Evolutionary conservation across 805 yeast genomes (phyloP).

Genomic region (Yarrowia hollandica): DNA sequence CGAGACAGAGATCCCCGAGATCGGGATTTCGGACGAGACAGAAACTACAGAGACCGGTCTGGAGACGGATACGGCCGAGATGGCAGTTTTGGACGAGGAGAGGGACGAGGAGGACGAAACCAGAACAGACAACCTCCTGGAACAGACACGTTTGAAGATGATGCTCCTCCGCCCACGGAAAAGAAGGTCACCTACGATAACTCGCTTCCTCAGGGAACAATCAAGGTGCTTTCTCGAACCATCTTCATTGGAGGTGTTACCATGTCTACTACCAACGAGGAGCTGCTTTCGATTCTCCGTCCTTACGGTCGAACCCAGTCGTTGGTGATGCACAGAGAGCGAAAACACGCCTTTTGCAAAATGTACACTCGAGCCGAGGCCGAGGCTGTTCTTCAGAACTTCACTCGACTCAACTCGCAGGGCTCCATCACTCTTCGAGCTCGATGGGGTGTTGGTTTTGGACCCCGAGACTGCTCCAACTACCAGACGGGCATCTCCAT

Average conservation of each 20-base stretch:
- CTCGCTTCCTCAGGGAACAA: constrained; percentile 69
- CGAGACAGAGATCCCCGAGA: constrained; percentile 30
- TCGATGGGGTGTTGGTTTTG: constrained; percentile 99
- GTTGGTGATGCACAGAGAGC: constrained; percentile 78
- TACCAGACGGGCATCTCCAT: constrained; percentile 87
- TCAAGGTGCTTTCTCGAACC: constrained; percentile 86
- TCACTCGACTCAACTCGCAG: constrained; percentile 59
- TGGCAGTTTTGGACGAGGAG: not conserved
- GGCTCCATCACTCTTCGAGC: constrained; percentile 70
- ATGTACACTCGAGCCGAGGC: constrained; percentile 92
- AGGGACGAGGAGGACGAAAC: not conserved
- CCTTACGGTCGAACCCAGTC: constrained; percentile 93
- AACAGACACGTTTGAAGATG: constrained; percentile 16
- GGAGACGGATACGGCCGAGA: constrained; percentile 1
- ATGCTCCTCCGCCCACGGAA: constrained; percentile 19
- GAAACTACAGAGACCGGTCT: constrained; percentile 18
- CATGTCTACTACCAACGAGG: constrained; percentile 71
- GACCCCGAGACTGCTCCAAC: constrained; percentile 97
- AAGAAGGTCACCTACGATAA: constrained; percentile 65
- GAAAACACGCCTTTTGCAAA: constrained; percentile 95
- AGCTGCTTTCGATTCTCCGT: constrained; percentile 65
- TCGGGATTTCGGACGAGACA: constrained; percentile 30
- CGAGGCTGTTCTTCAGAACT: constrained; percentile 70
- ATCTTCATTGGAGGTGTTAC: constrained; percentile 94
- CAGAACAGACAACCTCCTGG: constrained; percentile 24